A percentile compares a stretch with the other conserved stretches of the same genome.
These are phyloP conservation scores for Colletotrichum godetiae DNA, from an alignment of 2,329 filamentous ascomycete species.

Conservation along the genomic window DNA sequence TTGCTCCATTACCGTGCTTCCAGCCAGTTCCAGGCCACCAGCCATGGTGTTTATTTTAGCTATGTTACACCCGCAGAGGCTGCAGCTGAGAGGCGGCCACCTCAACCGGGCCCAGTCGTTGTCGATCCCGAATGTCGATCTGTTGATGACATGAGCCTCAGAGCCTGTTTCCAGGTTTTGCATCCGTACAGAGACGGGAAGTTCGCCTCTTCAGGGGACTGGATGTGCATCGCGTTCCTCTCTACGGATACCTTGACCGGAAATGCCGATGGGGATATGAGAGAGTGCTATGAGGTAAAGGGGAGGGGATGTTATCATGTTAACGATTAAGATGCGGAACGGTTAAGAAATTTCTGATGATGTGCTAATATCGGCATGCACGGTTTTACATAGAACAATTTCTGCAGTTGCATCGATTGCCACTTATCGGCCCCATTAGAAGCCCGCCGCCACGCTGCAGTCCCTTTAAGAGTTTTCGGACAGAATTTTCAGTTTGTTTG, in stretches of 20 bases:
- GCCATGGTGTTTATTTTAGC: constrained; percentile 23
- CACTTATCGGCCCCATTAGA: constrained; percentile 9
- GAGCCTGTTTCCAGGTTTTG: background rate
- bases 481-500: constrained; percentile 17
- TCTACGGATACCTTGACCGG: background rate
- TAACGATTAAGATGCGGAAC: background rate
- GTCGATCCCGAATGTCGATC: constrained; percentile 26
- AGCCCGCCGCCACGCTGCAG: constrained; percentile 4
- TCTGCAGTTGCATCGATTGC: constrained; percentile 19
- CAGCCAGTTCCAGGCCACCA: background rate
- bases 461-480: background rate
- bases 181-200: background rate
- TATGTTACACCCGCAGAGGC: constrained; percentile 21
- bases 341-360: background rate
- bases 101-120: background rate
- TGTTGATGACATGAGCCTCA: background rate
- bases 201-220: background rate
- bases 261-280: constrained; percentile 16
- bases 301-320: background rate
- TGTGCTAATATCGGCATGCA: background rate
- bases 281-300: background rate
- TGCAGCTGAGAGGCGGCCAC: constrained; percentile 16
- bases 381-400: constrained; percentile 10
- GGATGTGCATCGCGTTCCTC: background rate
- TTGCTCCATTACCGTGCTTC: background rate